Evolutionary conservation across 2,329 filamentous ascomycete genomes (phyloP), one percentile per base, ranked within the genome.

Genomic region (Pseudogymnoascus sp.): DNA sequence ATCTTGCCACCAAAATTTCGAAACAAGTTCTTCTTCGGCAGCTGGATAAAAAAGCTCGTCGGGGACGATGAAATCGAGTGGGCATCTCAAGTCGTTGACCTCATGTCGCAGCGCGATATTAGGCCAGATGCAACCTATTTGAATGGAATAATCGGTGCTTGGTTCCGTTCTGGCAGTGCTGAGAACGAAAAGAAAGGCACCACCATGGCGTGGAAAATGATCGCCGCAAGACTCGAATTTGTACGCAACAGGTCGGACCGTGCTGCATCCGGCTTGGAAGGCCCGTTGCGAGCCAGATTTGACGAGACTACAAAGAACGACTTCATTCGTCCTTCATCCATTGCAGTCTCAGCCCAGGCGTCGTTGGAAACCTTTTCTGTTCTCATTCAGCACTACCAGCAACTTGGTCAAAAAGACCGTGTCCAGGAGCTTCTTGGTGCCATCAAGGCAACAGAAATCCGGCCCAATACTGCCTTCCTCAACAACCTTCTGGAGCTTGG

Each of bases 11-110:
- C 74, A 10, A 73, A 72, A 35, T 80, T 82, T 61, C 76, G 79
- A 51, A 94, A 95, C 73, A 86, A 88, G 65, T 93, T 91, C 74
- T 90, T 96, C 74, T 89, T 92, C 67, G 89, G 88, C 35, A 92
- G 91, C 69, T 96, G 92, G 92, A 81, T 96, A 70, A 93, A 93
- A 74, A 85, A 89, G 59, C 82, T 95, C 7, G 89, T 95, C 62
- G 87, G 87, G 13, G 83, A 86, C 63, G 86, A 85, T 2, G 83
- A 91, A 66, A 75, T 90, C 12, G 83, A 89, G 62, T 88, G 87
- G 1, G 90, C 91, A 2, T 80, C 84, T 60, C 83, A 84, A 64
- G 90, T 95, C 7, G 78, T 94, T 29, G 82, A 88, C 12, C 80
- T 92, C 65, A 93, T 95, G 88, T 84, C 86, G 67, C 79, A 82